phyloP scores from a whole-genome alignment of 177 flowering plant species.

The Telopea speciosissima region DNA sequence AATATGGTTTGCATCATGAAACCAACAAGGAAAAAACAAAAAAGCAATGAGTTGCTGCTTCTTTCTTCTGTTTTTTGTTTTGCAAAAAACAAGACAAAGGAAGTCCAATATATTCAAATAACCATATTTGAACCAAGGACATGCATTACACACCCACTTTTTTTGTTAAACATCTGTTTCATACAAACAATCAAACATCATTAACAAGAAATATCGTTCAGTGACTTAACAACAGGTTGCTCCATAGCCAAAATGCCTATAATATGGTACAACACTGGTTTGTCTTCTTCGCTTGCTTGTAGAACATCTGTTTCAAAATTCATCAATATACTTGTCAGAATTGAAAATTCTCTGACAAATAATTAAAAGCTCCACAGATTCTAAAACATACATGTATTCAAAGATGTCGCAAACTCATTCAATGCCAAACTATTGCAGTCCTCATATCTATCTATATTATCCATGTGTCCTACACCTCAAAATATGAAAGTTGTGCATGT shows the following conservation, averaged over 20 bases:
- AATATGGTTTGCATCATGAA: too few relatives aligned
- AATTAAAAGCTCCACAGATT: background rate
- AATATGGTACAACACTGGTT: slow-evolving; percentile 87
- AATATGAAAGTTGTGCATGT: background rate
- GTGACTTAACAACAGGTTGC: background rate
- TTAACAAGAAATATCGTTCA: background rate
- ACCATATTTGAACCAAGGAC: background rate
- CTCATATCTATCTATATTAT: background rate
- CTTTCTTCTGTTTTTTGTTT: background rate
- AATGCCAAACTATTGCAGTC: background rate
- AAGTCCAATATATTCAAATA: background rate
- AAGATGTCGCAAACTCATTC: background rate
- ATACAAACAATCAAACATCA: background rate
- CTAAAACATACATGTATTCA: too few relatives aligned
- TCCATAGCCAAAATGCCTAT: slow-evolving; percentile 22
- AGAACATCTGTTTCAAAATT: slow-evolving; percentile 71
- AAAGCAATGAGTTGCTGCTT: too few relatives aligned
- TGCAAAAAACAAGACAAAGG: background rate
- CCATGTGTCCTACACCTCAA: background rate
- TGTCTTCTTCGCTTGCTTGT: slow-evolving; percentile 98
- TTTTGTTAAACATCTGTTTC: background rate
- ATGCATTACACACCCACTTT: background rate
- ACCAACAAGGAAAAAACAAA: too few relatives aligned
- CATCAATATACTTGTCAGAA: slow-evolving; percentile 7
- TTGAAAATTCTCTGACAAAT: background rate